Conservation (phyloP, 306 rosid species). For the Sicyos edulis region DNA sequence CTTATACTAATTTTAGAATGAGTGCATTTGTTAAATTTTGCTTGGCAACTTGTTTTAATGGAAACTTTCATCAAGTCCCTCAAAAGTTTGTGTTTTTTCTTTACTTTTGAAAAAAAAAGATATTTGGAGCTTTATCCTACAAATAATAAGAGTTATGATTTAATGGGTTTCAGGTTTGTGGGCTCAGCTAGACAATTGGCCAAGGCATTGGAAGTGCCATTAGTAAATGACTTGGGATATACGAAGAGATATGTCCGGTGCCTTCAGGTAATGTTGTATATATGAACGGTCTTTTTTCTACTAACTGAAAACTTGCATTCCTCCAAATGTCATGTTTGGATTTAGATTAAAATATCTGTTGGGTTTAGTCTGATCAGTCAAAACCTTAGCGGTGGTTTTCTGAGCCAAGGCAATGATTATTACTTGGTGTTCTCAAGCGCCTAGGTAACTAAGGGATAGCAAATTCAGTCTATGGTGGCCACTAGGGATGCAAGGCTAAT, state of each 20-base stretch:
- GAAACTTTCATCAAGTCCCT: neutral
- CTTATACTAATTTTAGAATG: neutral
- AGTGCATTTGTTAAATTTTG: neutral
- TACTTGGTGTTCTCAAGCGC: too few relatives aligned
- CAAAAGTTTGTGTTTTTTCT: neutral
- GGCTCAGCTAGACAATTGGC: constrained; percentile 90
- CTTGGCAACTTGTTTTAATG: neutral
- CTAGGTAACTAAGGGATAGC: too few relatives aligned
- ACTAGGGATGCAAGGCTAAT: too few relatives aligned
- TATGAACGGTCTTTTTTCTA: neutral
- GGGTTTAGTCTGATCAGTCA: neutral
- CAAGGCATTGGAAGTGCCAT: constrained; percentile 92
- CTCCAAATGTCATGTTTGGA: neutral
- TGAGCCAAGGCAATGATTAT: neutral
- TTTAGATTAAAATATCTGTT: neutral
- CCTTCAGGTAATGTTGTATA: constrained; percentile 64
- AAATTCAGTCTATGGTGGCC: too few relatives aligned
- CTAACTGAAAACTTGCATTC: neutral
- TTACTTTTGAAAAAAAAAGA: neutral
- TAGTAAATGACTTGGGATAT: constrained; percentile 97
- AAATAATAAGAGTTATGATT: neutral
- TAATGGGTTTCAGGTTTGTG: constrained; percentile 54
- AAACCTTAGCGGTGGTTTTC: neutral
- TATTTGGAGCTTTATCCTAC: neutral
- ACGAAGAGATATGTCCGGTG: constrained; percentile 96